phyloP scores from a whole-genome alignment of 2,329 filamentous ascomycete species.

The Eutypella sp. region DNA sequence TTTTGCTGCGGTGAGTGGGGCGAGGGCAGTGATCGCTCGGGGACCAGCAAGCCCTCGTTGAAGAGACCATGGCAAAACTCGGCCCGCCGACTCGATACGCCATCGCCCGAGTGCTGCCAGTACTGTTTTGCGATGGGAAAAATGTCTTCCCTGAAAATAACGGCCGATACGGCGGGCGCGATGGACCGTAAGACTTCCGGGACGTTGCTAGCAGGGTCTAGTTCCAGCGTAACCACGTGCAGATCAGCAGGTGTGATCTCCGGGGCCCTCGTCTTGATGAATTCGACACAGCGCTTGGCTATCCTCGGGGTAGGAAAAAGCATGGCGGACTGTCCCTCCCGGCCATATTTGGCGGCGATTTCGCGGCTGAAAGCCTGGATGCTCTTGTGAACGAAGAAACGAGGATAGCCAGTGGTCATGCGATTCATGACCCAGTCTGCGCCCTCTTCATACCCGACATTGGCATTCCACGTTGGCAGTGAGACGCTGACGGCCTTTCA shows the following conservation, averaged over 20 bases:
- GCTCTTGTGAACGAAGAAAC: conserved; percentile 86
- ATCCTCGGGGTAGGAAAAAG: conserved; percentile 71
- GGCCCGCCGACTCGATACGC: conserved; percentile 82
- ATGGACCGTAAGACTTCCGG: conserved; percentile 50
- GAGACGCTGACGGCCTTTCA: conserved; percentile 89
- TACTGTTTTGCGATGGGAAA: conserved; percentile 82
- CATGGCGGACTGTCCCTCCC: conserved; percentile 63
- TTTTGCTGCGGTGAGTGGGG: conserved; percentile 28
- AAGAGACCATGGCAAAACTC: conserved; percentile 82
- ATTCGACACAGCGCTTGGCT: conserved; percentile 69
- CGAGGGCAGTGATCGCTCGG: conserved; percentile 19
- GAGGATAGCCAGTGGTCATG: conserved; percentile 89
- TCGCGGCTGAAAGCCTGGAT: conserved; percentile 70
- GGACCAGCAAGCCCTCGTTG: conserved; percentile 56
- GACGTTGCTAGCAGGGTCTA: conserved; percentile 50
- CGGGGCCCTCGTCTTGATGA: conserved; percentile 59
- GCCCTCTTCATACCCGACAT: conserved; percentile 91
- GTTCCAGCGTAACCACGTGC: conserved; percentile 56
- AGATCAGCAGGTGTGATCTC: conserved; percentile 44
- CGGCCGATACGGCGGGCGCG: conserved; percentile 58
- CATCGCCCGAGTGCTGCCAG: conserved; percentile 95
- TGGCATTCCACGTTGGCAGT: conserved; percentile 85
- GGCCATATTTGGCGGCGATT: conserved; percentile 61
- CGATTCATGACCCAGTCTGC: conserved; percentile 77
- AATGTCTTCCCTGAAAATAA: conserved; percentile 64